Conservation (phyloP, 257 asterid species). For the Przewalskia tangutica region DNA sequence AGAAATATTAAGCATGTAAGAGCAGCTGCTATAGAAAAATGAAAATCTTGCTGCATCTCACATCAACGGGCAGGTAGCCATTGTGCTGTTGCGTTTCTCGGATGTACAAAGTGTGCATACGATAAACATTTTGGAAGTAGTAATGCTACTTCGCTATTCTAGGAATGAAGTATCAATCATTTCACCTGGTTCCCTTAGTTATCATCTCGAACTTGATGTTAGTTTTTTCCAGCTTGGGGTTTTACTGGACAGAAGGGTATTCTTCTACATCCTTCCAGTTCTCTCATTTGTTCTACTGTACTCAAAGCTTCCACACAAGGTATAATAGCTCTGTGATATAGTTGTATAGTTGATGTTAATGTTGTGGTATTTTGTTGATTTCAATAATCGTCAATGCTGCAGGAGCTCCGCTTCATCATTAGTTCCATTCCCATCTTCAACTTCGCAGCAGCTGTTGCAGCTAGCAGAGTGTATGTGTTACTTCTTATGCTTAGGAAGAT, state of each 20-base stretch:
- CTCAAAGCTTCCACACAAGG: conserved; percentile 98
- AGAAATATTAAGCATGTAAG: background rate
- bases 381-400: conserved; percentile 24
- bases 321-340: conserved; percentile 12
- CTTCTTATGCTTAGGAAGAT: conserved; percentile 2
- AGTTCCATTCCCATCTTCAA: conserved; percentile 88
- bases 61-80: background rate
- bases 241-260: conserved; percentile 67
- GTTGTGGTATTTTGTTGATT: background rate
- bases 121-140: background rate
- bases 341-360: conserved; percentile 8
- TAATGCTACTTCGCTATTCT: background rate
- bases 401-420: conserved; percentile 95
- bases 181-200: background rate
- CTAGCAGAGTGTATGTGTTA: conserved; percentile 74
- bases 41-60: background rate
- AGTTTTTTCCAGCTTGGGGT: conserved; percentile 68
- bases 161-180: background rate
- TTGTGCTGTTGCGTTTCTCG: background rate
- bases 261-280: conserved; percentile 53
- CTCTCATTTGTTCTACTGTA: conserved; percentile 70
- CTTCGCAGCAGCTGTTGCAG: conserved; percentile 88
- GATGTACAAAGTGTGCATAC: background rate
- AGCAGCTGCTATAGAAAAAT: background rate
- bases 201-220: conserved; percentile 14